These are phyloP conservation scores for Termitomyces sp. DNA, from an alignment of 768 basidiomycete species.

Conservation along the genomic window DNA sequence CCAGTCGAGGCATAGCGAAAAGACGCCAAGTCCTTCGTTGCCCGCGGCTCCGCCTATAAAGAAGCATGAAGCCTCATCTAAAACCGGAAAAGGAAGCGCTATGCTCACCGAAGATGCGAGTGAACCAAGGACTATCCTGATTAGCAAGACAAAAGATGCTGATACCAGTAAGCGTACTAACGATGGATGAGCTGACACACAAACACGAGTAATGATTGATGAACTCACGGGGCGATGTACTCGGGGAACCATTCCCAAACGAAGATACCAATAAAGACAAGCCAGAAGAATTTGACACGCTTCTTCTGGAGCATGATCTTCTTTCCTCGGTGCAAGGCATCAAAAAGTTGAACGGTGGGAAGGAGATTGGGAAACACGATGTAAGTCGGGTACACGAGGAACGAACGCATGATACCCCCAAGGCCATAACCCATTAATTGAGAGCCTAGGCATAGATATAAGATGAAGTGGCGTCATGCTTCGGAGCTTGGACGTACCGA, in stretches of 20 bases:
- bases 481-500: neutral
- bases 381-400: slow-evolving; percentile 45
- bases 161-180: slow-evolving; percentile 50
- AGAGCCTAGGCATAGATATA: slow-evolving; percentile 15
- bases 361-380: slow-evolving; percentile 35
- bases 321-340: slow-evolving; percentile 36
- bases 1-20: slow-evolving; percentile 60
- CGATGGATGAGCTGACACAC: neutral
- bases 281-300: slow-evolving; percentile 55
- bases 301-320: slow-evolving; percentile 39
- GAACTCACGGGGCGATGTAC: slow-evolving; percentile 33
- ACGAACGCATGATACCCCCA: slow-evolving; percentile 27
- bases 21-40: slow-evolving; percentile 57
- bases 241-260: slow-evolving; percentile 54
- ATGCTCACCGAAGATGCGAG: slow-evolving; percentile 10
- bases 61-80: neutral
- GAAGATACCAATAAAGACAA: slow-evolving; percentile 45
- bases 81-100: neutral
- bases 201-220: neutral
- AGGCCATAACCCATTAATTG: slow-evolving; percentile 35
- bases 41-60: slow-evolving; percentile 43
- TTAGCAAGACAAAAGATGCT: slow-evolving; percentile 52
- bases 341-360: slow-evolving; percentile 35
- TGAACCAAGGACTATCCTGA: slow-evolving; percentile 31
- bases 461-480: neutral